Percentiles rank a stretch among this genome's conserved stretches.
Evolutionary conservation across 805 yeast genomes (phyloP).

Genomic region (Cyberlindnera petersonii): DNA sequence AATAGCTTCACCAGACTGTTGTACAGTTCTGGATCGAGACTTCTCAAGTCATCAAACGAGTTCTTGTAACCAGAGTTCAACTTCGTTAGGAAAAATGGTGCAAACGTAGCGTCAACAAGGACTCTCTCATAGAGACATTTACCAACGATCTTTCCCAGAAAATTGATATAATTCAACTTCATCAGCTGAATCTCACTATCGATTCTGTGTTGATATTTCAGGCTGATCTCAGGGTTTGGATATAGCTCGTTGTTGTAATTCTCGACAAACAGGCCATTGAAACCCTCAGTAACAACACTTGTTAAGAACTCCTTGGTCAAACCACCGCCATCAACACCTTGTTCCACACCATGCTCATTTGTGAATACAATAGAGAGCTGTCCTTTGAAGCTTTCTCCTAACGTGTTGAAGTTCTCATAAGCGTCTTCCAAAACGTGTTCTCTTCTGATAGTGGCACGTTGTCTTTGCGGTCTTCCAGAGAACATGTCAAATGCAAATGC

Average conservation of each 20-base stretch:
- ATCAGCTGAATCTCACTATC: constrained; percentile 29
- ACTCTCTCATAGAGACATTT: constrained; percentile 84
- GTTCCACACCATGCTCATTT: constrained; percentile 74
- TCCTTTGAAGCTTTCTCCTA: constrained; percentile 55
- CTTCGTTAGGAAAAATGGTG: constrained; percentile 77
- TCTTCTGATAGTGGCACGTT: constrained; percentile 58
- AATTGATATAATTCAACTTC: constrained; percentile 40
- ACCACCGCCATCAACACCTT: constrained; percentile 97
- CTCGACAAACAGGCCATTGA: constrained; percentile 42
- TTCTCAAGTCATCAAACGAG: constrained; percentile 74
- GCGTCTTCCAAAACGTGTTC: constrained; percentile 76
- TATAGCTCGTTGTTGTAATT: constrained; percentile 59
- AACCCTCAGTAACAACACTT: constrained; percentile 64
- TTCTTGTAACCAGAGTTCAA: constrained; percentile 40
- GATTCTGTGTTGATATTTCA: constrained; percentile 31
- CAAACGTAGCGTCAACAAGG: constrained; percentile 76
- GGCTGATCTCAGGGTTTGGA: constrained; percentile 60
- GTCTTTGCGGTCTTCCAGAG: constrained; percentile 1
- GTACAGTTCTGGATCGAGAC: constrained; percentile 67
- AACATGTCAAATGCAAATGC: background rate
- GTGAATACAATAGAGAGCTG: constrained; percentile 61
- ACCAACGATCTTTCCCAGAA: constrained; percentile 81
- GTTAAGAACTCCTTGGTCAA: constrained; percentile 87
- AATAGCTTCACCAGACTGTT: constrained; percentile 59
- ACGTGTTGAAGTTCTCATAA: constrained; percentile 47